Evolutionary conservation across 1,139 yeast species (phyloP).

Genomic region (Pichia sp.): DNA sequence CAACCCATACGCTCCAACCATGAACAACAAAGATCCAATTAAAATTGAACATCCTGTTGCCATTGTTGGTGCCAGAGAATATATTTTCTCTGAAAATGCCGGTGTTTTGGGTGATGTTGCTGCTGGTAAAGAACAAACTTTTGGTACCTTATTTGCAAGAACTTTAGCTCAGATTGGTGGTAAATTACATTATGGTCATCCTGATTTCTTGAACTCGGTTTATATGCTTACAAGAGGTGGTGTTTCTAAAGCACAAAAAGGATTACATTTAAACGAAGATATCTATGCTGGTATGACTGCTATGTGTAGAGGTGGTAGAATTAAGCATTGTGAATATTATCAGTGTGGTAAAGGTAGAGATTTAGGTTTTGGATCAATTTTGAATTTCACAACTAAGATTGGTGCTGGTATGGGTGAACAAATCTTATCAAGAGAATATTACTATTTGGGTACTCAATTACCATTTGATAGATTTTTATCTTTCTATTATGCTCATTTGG

Average conservation of each 20-base stretch:
- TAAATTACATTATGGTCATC: constrained; percentile 98
- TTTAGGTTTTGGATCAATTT: constrained; percentile 97
- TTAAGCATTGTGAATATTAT: constrained; percentile 97
- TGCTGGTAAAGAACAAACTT: constrained; percentile 99
- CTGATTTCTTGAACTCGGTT: constrained; percentile 93
- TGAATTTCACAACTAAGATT: constrained; percentile 97
- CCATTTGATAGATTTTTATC: constrained; percentile 96
- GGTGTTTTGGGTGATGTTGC: constrained; percentile 99
- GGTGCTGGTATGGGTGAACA: constrained; percentile 99
- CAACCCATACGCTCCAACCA: constrained; percentile 67
- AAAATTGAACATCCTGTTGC: constrained; percentile 72
- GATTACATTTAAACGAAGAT: constrained; percentile 97
- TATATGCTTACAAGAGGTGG: constrained; percentile 99
- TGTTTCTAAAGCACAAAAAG: constrained; percentile 98
- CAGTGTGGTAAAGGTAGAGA: constrained; percentile 99
- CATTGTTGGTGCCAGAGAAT: constrained; percentile 98
- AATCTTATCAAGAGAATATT: constrained; percentile 96
- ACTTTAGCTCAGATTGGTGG: constrained; percentile 98
- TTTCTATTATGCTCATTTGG: constrained; percentile 97
- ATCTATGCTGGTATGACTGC: constrained; percentile 99
- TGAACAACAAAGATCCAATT: constrained; percentile 33
- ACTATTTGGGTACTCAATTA: constrained; percentile 93
- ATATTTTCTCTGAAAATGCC: constrained; percentile 96
- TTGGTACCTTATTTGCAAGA: constrained; percentile 97
- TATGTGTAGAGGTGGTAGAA: constrained; percentile 95